Evolutionary conservation across 441 rosid species (phyloP).

Genomic region (Croton laevigatus): DNA sequence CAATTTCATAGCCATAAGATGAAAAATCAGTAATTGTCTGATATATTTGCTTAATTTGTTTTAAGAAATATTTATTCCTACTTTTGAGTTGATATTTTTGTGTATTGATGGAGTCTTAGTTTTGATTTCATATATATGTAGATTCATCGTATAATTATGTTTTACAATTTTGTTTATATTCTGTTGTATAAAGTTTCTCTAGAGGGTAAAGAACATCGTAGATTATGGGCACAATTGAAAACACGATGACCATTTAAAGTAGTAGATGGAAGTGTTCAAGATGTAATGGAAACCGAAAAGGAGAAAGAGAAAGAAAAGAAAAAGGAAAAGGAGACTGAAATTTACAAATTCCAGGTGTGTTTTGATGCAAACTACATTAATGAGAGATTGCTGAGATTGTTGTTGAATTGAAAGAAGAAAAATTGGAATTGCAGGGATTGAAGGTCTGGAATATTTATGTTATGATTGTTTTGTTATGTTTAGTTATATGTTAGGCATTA

Average conservation of each 20-base stretch:
- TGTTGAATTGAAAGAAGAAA: too few species aligned
- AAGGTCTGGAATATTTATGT: too few species aligned
- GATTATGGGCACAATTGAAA: conserved; percentile 58
- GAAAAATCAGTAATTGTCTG: not conserved
- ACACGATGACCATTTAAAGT: conserved; percentile 40
- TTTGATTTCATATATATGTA: not conserved
- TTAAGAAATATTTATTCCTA: not conserved
- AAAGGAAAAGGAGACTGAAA: conserved; percentile 32
- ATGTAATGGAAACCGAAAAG: conserved; percentile 36
- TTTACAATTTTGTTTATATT: not conserved
- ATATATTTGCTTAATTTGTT: not conserved
- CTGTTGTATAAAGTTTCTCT: conserved; percentile 42
- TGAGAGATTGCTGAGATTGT: too few species aligned
- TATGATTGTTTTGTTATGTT: too few species aligned
- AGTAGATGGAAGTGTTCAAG: conserved; percentile 26
- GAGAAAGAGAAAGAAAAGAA: too few species aligned
- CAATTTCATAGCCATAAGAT: too few species aligned
- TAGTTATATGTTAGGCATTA: too few species aligned
- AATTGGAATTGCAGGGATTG: too few species aligned
- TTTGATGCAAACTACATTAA: not conserved
- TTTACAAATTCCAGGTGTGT: not conserved
- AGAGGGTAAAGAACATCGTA: conserved; percentile 75
- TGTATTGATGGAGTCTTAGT: not conserved
- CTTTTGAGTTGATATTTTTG: not conserved
- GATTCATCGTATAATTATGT: not conserved